Conservation (phyloP, 441 rosid species). For the Omphalea diandra region DNA sequence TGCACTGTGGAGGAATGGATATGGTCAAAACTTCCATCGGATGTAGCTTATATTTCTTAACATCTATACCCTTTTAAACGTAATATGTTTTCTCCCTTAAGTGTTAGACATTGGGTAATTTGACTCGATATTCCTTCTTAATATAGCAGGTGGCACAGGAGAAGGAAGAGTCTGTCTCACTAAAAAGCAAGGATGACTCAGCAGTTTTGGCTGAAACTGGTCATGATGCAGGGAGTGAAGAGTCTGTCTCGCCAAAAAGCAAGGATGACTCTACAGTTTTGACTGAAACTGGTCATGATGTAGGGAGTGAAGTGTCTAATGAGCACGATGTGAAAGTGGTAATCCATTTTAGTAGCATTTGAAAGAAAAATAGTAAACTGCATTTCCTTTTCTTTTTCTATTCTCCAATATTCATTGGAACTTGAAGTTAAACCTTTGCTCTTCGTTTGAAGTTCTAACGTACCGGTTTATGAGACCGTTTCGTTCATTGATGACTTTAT, state of each 20-base stretch:
- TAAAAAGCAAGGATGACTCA: conserved; percentile 37
- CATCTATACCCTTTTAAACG: conserved; percentile 10
- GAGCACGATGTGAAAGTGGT: conserved; percentile 42
- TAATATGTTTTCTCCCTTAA: background rate
- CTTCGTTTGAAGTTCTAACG: background rate
- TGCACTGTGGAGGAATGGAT: background rate
- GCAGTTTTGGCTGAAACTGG: conserved; percentile 38
- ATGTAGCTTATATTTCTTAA: conserved; percentile 12
- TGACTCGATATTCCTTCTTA: conserved; percentile 25
- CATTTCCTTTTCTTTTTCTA: background rate
- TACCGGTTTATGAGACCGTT: background rate
- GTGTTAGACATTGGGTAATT: background rate
- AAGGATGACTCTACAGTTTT: conserved; percentile 38
- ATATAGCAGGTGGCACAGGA: conserved; percentile 42
- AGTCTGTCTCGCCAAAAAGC: conserved; percentile 32
- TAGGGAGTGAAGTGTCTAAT: conserved; percentile 34
- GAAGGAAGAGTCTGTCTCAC: conserved; percentile 36
- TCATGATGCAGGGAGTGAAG: conserved; percentile 39
- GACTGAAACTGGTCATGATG: conserved; percentile 40
- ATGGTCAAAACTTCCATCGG: background rate
- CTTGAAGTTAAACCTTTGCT: conserved; percentile 1
- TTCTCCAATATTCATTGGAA: conserved; percentile 1
- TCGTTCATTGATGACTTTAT: background rate
- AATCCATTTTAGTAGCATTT: conserved; percentile 13
- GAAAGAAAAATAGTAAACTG: background rate